Conservation (phyloP, 805 yeast species). For the Sungouiozyma ichnusensis region DNA sequence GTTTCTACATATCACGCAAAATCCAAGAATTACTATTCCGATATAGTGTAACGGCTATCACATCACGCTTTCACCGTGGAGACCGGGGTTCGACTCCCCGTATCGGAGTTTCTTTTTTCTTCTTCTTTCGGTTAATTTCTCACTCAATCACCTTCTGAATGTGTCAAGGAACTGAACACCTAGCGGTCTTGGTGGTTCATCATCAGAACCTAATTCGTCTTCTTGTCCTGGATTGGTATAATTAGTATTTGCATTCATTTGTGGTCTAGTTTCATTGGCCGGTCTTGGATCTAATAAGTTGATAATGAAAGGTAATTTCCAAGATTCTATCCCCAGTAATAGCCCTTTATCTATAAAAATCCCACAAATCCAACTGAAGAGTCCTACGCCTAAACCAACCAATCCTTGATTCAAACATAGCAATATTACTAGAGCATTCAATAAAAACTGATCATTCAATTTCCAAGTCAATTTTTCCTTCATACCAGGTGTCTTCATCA, state of each 20-base stretch:
- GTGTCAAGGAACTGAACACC: constrained; percentile 53
- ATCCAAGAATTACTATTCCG: constrained; percentile 3
- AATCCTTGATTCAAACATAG: constrained; percentile 37
- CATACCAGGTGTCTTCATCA: constrained; percentile 16
- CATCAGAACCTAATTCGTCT: constrained; percentile 17
- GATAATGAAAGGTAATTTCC: constrained; percentile 26
- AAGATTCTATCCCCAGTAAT: constrained; percentile 33
- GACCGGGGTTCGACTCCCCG: constrained; percentile 9
- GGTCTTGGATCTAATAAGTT: constrained; percentile 3
- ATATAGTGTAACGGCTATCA: constrained; percentile 12
- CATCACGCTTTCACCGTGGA: constrained; percentile 11
- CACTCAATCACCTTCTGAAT: constrained; percentile 38
- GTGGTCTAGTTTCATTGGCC: not conserved
- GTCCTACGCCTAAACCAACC: constrained; percentile 30
- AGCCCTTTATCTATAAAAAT: constrained; percentile 34
- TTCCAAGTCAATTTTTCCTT: constrained; percentile 5
- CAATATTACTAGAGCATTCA: constrained; percentile 25
- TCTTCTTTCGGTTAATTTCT: not conserved
- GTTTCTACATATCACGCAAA: not conserved
- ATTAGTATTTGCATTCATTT: constrained; percentile 2
- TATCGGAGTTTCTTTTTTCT: constrained; percentile 5
- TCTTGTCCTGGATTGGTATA: constrained; percentile 4
- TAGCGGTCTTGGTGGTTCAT: constrained; percentile 51
- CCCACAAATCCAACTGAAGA: constrained; percentile 36
- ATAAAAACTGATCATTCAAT: constrained; percentile 28